Percentiles rank a stretch among this genome's conserved stretches.
These are phyloP conservation scores for Saccharomyces paradoxus DNA, from an alignment of 805 yeast genomes.

Conservation along the genomic window DNA sequence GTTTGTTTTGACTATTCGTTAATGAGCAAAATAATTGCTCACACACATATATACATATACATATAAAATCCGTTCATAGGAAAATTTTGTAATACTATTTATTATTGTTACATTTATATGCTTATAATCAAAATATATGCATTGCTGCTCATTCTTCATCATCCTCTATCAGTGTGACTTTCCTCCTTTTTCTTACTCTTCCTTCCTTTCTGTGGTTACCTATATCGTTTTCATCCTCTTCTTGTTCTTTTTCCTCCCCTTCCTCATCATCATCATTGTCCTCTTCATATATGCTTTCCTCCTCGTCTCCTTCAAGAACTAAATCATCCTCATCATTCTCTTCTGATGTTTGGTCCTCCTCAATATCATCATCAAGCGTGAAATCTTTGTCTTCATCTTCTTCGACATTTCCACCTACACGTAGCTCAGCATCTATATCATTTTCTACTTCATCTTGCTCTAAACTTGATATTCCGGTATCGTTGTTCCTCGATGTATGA, in stretches of 20 bases:
- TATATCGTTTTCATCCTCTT: slow-evolving; percentile 9
- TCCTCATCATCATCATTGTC: slow-evolving; percentile 10
- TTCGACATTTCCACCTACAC: neutral
- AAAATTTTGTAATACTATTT: neutral
- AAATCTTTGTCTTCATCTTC: neutral
- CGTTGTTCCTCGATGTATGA: neutral
- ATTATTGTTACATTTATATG: neutral
- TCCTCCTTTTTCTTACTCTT: neutral
- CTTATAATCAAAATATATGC: neutral
- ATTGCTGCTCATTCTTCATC: slow-evolving; percentile 3
- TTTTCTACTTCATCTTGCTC: neutral
- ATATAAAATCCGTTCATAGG: neutral
- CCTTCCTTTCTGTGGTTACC: slow-evolving; percentile 16
- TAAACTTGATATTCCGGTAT: neutral
- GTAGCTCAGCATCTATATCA: neutral
- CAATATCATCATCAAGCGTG: slow-evolving; percentile 15
- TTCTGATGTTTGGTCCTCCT: slow-evolving; percentile 9
- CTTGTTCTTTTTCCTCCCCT: slow-evolving; percentile 9
- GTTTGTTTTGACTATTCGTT: neutral
- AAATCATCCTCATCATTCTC: slow-evolving; percentile 3
- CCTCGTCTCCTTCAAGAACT: slow-evolving; percentile 7
- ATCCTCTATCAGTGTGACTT: neutral
- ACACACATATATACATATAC: neutral
- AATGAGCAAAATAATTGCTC: neutral
- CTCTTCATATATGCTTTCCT: slow-evolving; percentile 12